A percentile compares a stretch with the other conserved stretches of the same genome.
Conservation (phyloP, 805 yeast genomes). For the Yarrowia hollandica region DNA sequence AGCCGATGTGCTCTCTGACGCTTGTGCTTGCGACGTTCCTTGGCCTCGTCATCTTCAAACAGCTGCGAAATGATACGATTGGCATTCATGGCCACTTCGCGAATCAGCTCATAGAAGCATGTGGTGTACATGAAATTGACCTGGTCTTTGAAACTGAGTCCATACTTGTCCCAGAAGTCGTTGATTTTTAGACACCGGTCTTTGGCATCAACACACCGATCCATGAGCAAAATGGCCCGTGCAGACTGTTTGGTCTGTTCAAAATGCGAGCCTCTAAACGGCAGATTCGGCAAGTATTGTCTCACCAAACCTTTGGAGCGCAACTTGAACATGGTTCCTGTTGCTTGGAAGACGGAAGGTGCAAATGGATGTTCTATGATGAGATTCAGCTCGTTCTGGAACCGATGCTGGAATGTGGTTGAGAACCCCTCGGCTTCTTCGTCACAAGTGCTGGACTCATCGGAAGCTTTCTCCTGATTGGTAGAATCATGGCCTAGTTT, state of each 20-base stretch:
- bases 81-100: slow-evolving; percentile 20
- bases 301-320: slow-evolving; percentile 10
- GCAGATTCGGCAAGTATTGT: neutral
- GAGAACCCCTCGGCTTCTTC: neutral
- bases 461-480: too few species aligned
- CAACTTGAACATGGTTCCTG: slow-evolving; percentile 17
- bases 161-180: slow-evolving; percentile 10
- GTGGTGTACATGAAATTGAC: slow-evolving; percentile 15
- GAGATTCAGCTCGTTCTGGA: slow-evolving; percentile 7
- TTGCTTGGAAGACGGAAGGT: slow-evolving; percentile 7
- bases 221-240: slow-evolving; percentile 2
- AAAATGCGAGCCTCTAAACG: slow-evolving; percentile 11
- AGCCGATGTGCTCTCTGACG: slow-evolving; percentile 7
- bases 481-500: too few species aligned
- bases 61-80: neutral
- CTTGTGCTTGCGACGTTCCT: neutral
- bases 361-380: neutral
- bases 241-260: slow-evolving; percentile 25
- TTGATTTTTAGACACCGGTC: slow-evolving; percentile 2
- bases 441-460: too few species aligned
- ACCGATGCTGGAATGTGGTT: neutral
- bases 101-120: slow-evolving; percentile 11
- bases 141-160: neutral
- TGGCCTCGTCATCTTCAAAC: slow-evolving; percentile 20
- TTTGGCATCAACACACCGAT: slow-evolving; percentile 12